Evolutionary conservation across 1,284 basidiomycete species (phyloP), one percentile per base, ranked within the genome.

Genomic region (Cutaneotrichosporon sp.): DNA sequence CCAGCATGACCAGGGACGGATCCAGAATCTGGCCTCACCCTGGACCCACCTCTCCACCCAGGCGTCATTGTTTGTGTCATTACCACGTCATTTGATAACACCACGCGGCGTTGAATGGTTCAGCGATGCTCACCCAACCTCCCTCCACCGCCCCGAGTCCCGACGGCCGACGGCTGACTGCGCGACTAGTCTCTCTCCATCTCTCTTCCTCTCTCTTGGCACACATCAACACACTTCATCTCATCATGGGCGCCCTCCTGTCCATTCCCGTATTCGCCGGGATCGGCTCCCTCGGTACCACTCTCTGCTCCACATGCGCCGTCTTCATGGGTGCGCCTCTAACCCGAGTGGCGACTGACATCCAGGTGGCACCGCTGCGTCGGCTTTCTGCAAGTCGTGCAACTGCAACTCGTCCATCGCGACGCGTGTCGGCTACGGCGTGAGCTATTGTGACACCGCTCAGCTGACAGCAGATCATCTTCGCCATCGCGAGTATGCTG

Each of bases 401-500:
- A 98, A 98, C 79, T 99, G 95, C 82, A 97, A 98, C 76, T 97
- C 93, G 11, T 97, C 93, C 1, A 98, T 99, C 69, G 95, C 95
- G 0, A 99, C 95, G 38, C 89, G 95, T 73, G 89, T 99, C 62
- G 95, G 95, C 43, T 99, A 95, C 81, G 93, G 93, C 22, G 92
- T 92, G 75, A 60, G 87, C 79, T 55, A 55, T n/a, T 31, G 16
- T 45, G 10, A n/a, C n/a, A n/a, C n/a, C n/a, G n/a, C n/a, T 13
- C 2, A 3, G 13, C 20, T 33, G 5, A n/a, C 33, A 43, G 34
- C 67, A 94, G 92, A 86, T 99, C 74, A 95, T 99, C 78, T 97
- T 99, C 81, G 89, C 89, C 55, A 81, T 98, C 55, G 95, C 97
- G 75, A 97, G 94, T n/a, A 89, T 97, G 78, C 81, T 98, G 57